Evolutionary conservation across 208 protist genomes (phyloP), one percentile per base, ranked within the genome.

Genomic region (Trypanosoma conorhini): DNA sequence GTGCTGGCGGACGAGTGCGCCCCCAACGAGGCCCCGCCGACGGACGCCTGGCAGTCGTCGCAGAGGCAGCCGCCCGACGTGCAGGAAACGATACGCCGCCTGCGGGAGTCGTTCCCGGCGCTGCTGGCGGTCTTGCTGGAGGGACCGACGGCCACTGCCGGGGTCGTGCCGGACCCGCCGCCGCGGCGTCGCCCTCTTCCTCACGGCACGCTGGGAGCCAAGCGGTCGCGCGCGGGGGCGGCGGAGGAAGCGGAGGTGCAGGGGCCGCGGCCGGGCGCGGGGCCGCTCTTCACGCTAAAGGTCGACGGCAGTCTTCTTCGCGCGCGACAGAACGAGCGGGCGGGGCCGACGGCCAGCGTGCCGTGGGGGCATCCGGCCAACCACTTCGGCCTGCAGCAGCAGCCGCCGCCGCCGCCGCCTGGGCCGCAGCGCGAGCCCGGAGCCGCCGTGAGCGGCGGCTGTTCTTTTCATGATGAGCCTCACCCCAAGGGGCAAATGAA

Each of bases 51-150:
- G 62, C n/a, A 48, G 42, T n/a, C 33, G 5, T 17, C 5, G 59
- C 13, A 50, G 24, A 60, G 31, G 21, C 9, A 5, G 22, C 9
- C 22, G 21, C 28, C 42, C 0, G 24, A 46, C 28, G 22, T 57
- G 38, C n/a, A 66, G 26, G n/a, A 66, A 38, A 63, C 67, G 3
- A 40, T 72, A 8, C 46, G 17, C 4, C 48, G 31, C 48, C 31
- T 72, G n/a, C 67, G 67, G 17, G 46, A 66, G 12, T 50, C 61
- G 12, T 51, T 35, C 40, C 61, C 69, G 4, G 69, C 69, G 52
- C 69, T 74, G 17, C 31, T 60, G 19, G 28, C 38, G 0, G 51
- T 74, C 26, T n/a, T 74, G 60, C 9, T 66, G 13, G 61, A 64
- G 31, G 42, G 42, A 46, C 9, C 42, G 51, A 26, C n/a, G 26